Evolutionary conservation across 148 eudicot species (phyloP), one percentile per base, ranked within the genome.

Genomic region (Rhododendron vialii): DNA sequence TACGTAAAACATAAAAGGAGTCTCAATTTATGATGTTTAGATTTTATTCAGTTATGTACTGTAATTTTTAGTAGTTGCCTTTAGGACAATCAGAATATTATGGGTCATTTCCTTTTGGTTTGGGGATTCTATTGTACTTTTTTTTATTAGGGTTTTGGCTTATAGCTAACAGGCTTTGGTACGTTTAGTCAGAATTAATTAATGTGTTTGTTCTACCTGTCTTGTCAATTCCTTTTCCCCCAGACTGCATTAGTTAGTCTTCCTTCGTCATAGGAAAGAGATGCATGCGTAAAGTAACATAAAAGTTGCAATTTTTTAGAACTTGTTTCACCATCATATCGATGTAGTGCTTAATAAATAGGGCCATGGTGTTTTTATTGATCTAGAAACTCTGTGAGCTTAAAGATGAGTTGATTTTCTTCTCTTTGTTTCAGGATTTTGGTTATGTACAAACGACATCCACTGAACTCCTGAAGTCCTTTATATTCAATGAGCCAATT

Each of bases 401-500:
- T 59, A 74, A 86, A 57, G 75, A 85, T 82, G 76, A 75, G 36
- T 87, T 79, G 33, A 20, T 43, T 82, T 33, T 57, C 35, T 38
- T 63, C 33, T 83, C 87, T 82, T 82, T 55, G 47, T 15, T 51
- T 28, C 84, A 96, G 99, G 98, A 96, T 93, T 96, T 96, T 92
- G 99, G 98, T 83, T 96, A 93, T 90, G 97, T 92, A 79, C 99
- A 95, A 94, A 92, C 99, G 86, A 96, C 98, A 81, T 96, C 99
- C 71, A 96, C 99, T 71, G 99, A 96, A 89, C 92, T 92, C 74
- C 90, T 96, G 89, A 96, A 96, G 90, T 95, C 98, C 79, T 96
- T 88, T 86, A 89, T 96, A 84, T 96, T 94, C 71, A 96, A 96
- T 89, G 99, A 96, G 88, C 99, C 98, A 82, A 93, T 96, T 87